Evolutionary conservation across 257 asterid species (phyloP).

Genomic region (Fraxinus cuspidata): DNA sequence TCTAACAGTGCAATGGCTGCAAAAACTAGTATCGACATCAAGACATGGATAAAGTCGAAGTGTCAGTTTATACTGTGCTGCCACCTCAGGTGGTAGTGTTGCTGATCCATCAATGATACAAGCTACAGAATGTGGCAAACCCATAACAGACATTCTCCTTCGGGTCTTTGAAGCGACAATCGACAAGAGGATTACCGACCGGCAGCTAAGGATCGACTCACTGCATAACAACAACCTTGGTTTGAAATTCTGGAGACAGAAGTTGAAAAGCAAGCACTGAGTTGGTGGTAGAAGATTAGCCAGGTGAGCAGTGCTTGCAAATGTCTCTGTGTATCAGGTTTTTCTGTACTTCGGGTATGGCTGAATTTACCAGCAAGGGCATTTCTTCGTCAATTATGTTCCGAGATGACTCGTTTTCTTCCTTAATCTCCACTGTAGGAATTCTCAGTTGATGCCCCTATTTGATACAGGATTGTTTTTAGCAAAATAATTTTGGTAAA

Average conservation of each 20-base stretch:
- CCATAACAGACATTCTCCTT: conserved; percentile 70
- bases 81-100: conserved; percentile 48
- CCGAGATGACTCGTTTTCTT: conserved; percentile 37
- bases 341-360: conserved; percentile 57
- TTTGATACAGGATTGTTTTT: neutral
- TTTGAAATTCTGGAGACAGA: conserved; percentile 73
- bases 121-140: conserved; percentile 61
- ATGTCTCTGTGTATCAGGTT: conserved; percentile 73
- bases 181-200: conserved; percentile 62
- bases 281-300: conserved; percentile 88
- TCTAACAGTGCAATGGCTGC: conserved; percentile 75
- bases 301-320: conserved; percentile 76
- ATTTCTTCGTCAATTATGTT: conserved; percentile 37
- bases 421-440: conserved; percentile 51
- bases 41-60: conserved; percentile 73
- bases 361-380: conserved; percentile 54
- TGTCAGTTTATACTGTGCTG: conserved; percentile 59
- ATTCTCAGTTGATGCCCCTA: neutral
- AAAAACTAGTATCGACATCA: conserved; percentile 85
- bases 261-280: conserved; percentile 79
- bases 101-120: conserved; percentile 76
- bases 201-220: conserved; percentile 50
- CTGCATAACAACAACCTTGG: conserved; percentile 73
- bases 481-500: conserved; percentile 1
- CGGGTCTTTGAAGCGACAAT: conserved; percentile 66